phyloP scores from a whole-genome alignment of 202 grass and related monocot species.

The Musa balbisiana region DNA sequence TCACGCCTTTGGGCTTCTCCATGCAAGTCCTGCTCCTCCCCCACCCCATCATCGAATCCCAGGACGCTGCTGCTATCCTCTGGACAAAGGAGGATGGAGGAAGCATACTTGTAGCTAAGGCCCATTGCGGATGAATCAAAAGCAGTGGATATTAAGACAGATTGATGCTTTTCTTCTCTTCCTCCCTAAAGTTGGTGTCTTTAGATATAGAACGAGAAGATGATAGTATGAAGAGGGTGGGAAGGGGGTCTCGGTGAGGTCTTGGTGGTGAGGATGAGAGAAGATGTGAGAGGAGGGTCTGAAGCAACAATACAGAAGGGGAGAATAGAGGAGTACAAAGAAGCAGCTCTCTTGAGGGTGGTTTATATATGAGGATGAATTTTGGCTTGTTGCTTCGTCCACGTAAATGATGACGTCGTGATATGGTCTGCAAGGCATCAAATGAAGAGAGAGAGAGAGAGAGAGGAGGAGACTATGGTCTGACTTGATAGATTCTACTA shows the following conservation, averaged over 20 bases:
- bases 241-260: too few species aligned
- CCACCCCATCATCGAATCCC: conserved; percentile 22
- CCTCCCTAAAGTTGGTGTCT: background rate
- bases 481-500: too few species aligned
- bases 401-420: background rate
- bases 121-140: conserved; percentile 2
- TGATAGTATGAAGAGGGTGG: background rate
- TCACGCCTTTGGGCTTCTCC: conserved; percentile 15
- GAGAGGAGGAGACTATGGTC: too few species aligned
- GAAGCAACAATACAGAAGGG: background rate
- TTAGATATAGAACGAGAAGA: background rate
- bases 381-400: background rate
- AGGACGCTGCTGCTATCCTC: conserved; percentile 6
- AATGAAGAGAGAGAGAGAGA: too few species aligned
- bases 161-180: background rate
- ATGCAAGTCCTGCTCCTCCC: conserved; percentile 14
- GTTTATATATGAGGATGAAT: background rate
- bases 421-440: too few species aligned
- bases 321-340: background rate
- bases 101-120: background rate
- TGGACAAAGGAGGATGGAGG: background rate
- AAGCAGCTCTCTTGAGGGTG: background rate
- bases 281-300: background rate
- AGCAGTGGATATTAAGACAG: too few species aligned
- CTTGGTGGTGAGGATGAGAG: background rate